Base-by-base conservation (phyloP, 495 filamentous ascomycete species). In the Trichoderma gamsii region DNA sequence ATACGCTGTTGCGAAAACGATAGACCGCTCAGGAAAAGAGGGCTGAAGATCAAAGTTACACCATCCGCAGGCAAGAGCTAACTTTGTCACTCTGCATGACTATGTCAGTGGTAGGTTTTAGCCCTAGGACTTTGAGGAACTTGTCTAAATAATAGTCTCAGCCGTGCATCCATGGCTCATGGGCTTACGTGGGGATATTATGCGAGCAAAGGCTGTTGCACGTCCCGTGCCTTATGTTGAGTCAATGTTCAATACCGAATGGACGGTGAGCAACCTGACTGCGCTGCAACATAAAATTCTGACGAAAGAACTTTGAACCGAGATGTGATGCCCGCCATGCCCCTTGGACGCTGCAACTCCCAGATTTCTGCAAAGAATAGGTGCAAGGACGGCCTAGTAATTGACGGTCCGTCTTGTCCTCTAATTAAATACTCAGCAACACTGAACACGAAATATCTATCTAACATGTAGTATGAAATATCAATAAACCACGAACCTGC, bases 81-180 rank as follows among this genome's bases (percentile, higher is more conserved):
- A 52, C 23, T 69, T 67, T 69, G 64, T 69, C 6, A 69, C 68
- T 12, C 41, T 70, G 65, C 49, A 32, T 46, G 65, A 70, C 29
- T 70, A 43, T 16, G 68, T 70, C 15, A 67, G 68, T 59, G 68
- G 68, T 70, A 35, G 43, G 27, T n/a, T 15, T 29, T 18, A 63
- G 49, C 38, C 25, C 43, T 56, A 61, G 41, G 12, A 21, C 66
- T 38, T 52, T 52, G 49, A 52, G 4, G 18, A 52, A n/a, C 49
- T 52, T 52, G 25, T 52, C 49, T 52, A 21, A 52, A n/a, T 7
- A 23, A 15, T 12, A 56, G 66, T 59, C 25, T 67, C 65, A 70
- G 68, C 65, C 67, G 68, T 70, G 3, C 68, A 70, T 70, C 29
- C 68, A 41, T 70, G 68, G 68, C 68, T 70, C 38, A 70, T 70